Percentiles rank a stretch among this genome's conserved stretches.
phyloP scores from a whole-genome alignment of 305 asterid genomes.

The Ajuga reptans region DNA sequence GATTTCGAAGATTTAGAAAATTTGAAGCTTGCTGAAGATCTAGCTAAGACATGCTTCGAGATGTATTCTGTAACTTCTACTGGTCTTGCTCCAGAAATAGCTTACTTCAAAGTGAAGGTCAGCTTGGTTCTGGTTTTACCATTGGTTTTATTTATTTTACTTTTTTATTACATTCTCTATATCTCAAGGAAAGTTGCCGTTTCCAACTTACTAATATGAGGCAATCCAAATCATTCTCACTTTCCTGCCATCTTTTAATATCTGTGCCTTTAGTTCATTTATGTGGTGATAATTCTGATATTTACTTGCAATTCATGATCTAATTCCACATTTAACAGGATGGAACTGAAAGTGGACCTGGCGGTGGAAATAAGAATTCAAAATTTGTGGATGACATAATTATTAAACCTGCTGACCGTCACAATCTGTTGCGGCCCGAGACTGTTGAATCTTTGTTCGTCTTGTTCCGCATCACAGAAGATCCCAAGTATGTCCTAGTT shows the following conservation, averaged over 20 bases:
- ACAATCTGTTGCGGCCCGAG: slow-evolving; percentile 95
- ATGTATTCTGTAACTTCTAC: slow-evolving; percentile 85
- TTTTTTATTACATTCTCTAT: not conserved
- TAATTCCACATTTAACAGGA: slow-evolving; percentile 44
- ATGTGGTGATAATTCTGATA: not conserved
- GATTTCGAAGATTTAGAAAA: slow-evolving; percentile 81
- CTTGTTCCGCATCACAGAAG: slow-evolving; percentile 85
- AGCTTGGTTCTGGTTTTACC: slow-evolving; percentile 14
- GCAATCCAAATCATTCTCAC: not conserved
- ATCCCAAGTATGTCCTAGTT: slow-evolving; percentile 56
- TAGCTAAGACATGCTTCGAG: slow-evolving; percentile 77
- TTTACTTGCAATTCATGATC: slow-evolving; percentile 19
- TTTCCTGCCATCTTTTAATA: not conserved
- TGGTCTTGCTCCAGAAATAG: slow-evolving; percentile 98
- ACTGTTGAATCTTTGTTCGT: slow-evolving; percentile 80
- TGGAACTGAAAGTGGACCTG: slow-evolving; percentile 47
- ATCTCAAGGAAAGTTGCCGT: not conserved
- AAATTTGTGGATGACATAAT: slow-evolving; percentile 66
- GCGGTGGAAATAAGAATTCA: slow-evolving; percentile 70
- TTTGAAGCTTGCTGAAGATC: slow-evolving; percentile 93
- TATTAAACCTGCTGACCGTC: slow-evolving; percentile 74
- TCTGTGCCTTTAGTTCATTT: not conserved
- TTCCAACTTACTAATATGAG: not conserved
- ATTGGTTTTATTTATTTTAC: not conserved
- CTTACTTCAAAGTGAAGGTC: slow-evolving; percentile 72